Evolutionary conservation across 2,329 filamentous ascomycete genomes (phyloP), one percentile per base, ranked within the genome.

Genomic region (Aspergillus sp.): DNA sequence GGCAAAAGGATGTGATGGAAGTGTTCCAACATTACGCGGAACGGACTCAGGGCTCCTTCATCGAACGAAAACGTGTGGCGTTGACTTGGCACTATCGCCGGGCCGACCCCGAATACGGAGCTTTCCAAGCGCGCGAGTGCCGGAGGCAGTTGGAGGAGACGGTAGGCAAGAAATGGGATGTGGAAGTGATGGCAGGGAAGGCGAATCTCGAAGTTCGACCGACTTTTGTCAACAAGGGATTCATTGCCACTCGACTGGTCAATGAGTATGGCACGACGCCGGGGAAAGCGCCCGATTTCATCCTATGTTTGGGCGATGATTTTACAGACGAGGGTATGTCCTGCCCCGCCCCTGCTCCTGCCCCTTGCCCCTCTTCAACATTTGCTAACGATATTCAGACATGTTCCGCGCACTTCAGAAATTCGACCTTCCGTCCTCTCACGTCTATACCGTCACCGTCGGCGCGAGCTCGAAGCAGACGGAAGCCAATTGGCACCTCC

Each of bases 41-140:
- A 64, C 80, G 79, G 50, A 91, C 90, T 5, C 85, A 86, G 54
- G 93, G 89, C 5, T 91, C 89, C 0, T 94, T 94, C 63, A 89
- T 96, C 51, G 93, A 98, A 69, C 82, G 85, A 50, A 98, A 98
- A 71, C 85, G 89, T 53, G 93, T 94, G 53, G 90, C 93, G 4
- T 72, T 97, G 42, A 97, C 93, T 3, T 97, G 93, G 93, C 93
- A 98, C 64, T 98, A 97, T 68, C 87, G 93, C 36, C 82, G 88
- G 29, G 88, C 88, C 1, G 88, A 96, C 60, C 88, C 88, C 1
- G 87, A 94, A 57, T 86, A 86, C 52, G 91, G 88, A 12, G 70
- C 81, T 0, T 86, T 87, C 68, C 86, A 91, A 71, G 83, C 90
- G 4, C 79, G 77, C 27, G 84, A 90, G 63, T 94, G 88, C 61